Evolutionary conservation across 495 filamentous ascomycete species (phyloP), one percentile per base, ranked within the genome.

Genomic region (Podospora appendiculata): DNA sequence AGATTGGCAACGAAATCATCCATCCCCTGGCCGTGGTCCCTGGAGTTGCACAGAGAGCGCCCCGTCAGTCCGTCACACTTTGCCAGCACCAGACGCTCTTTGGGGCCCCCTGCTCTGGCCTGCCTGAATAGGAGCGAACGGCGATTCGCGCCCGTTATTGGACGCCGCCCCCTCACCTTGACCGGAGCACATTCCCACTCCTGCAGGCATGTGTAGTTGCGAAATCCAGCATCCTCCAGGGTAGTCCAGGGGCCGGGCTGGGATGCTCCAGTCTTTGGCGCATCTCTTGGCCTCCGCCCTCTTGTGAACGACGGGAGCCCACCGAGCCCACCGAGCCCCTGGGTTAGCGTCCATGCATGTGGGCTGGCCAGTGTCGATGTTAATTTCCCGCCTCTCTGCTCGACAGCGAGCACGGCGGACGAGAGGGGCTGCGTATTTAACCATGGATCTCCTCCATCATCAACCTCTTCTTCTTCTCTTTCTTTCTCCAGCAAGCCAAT

Each of bases 401-500:
- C 8, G 16, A 34, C 49, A 6, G 42, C 19, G 35, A 52, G 48
- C 32, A 32, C 32, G 47, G 32, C 41, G 42, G 47, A 16, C 11
- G 39, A 25, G 25, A 25, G 25, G 25, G 5, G 25, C 25, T 25
- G 25, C 25, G 46, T 69, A 69, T 69, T 67, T 69, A 69, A 64
- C 48, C 52, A 42, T 51, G 57, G 35, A 41, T 44, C 36, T 43
- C 52, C 41, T 60, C 64, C 40, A 41, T 55, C 62, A 66, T 51
- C 54, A 36, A 41, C 57, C 11, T 54, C 52, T 59, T 53, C 47
- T 65, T 61, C 58, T 42, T 58, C 53, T 66, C 65, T 63, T 65
- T 69, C 70, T 72, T 58, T 71, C 66, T 70, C 65, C 67, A 78
- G 57, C 68, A 74, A 71, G 71, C 78, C 78, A 74, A 67, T 69